Evolutionary conservation across 495 filamentous ascomycete genomes (phyloP), one percentile per base, ranked within the genome.

Genomic region (Copromyces sp.): DNA sequence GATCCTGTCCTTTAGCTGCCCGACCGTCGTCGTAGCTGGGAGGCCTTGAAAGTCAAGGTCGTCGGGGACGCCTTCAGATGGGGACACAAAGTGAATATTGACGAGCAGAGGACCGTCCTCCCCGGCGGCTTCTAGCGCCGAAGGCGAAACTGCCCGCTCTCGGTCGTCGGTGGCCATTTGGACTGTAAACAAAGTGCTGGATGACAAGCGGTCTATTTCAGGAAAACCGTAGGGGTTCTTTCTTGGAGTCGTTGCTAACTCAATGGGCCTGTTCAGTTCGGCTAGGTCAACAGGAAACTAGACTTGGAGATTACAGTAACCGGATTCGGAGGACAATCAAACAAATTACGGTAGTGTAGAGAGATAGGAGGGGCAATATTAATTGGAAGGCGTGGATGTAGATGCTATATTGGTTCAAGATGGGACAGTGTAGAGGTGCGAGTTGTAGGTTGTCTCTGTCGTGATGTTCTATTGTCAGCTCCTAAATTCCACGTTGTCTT

Each of bases 71-170:
- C 87, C 86, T 39, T 84, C 76, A 2, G 89, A 89, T 3, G 90
- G 90, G 74, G 90, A 92, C 11, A 93, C 75, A 59, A 93, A 82
- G 74, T 90, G 84, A 39, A 94, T 80, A 39, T 85, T 87, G 74
- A 92, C 84, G 14, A 73, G 77, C 47, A 77, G 68, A 73, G 71
- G 75, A 65, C 70, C 70, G 39, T 72, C 71, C 42, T 69, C 76
- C 17, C 76, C 68, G 35, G 75, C n/a, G 39, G 41, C 73, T 59
- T 78, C 74, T 37, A 78, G 75, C 75, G 78, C 78, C 61, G 73
- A 68, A 40, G 73, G 39, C 65, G 71, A 59, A 76, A 35, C 8
- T 4, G 32, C 45, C 39, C 73, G 41, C 61, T 47, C 53, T 61
- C 29, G 53, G 29, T 61, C 53, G 32, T 61, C 32, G 24, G 53